Conservation (phyloP, 805 yeast genomes). For the Sugiyamaella mastotermitis region DNA sequence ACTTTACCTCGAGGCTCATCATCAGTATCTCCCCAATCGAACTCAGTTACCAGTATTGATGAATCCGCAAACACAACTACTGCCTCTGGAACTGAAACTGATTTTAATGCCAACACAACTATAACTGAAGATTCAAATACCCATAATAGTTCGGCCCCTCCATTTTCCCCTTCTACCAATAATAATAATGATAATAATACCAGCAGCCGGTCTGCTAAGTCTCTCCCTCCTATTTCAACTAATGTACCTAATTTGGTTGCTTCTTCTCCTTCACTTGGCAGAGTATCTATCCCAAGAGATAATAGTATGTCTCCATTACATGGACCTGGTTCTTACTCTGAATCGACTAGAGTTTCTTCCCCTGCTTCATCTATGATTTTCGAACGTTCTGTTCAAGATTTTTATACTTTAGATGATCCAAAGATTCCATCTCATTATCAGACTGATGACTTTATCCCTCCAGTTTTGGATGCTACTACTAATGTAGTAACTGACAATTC, state of each 20-base stretch:
- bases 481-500: slow-evolving; percentile 51
- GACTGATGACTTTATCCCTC: slow-evolving; percentile 66
- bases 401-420: slow-evolving; percentile 20
- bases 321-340: slow-evolving; percentile 4
- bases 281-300: slow-evolving; percentile 3
- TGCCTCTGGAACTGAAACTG: neutral
- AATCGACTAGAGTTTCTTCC: slow-evolving; percentile 18
- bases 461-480: slow-evolving; percentile 74
- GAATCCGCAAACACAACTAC: too few species aligned
- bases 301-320: slow-evolving; percentile 12
- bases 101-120: neutral
- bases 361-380: slow-evolving; percentile 47
- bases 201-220: too few species aligned
- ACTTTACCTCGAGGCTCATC: too few species aligned
- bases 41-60: too few species aligned
- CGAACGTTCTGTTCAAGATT: slow-evolving; percentile 63
- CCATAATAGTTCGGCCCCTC: neutral
- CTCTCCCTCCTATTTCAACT: neutral
- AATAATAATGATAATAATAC: neutral
- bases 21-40: too few species aligned
- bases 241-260: neutral
- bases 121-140: neutral
- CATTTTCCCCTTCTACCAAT: neutral
- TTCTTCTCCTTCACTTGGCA: neutral
- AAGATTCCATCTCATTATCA: slow-evolving; percentile 37